Evolutionary conservation across 305 asterid genomes (phyloP), one percentile per base, ranked within the genome.

Genomic region (Stenogyne calaminthoides): DNA sequence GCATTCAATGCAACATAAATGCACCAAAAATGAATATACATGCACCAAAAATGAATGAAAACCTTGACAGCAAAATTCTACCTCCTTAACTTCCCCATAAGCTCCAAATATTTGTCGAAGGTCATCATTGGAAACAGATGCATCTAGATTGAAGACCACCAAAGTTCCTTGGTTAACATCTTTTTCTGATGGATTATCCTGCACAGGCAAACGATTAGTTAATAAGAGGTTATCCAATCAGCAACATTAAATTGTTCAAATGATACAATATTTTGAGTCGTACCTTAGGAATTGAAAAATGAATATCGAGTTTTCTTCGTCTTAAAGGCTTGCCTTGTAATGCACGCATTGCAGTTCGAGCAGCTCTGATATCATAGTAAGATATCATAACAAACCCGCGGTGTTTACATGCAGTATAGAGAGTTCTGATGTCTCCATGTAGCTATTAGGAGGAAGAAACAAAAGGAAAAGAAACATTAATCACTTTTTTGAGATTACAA

Each of bases 331-430:
- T 95, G 86, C 89, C 84, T 76, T 95, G 99, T 52, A 95, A 83
- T 70, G 90, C 78, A 3, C 96, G 98, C 98, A 95, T 90, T 57
- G 99, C 99, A 57, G 78, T 85, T 83, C 98, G 90, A 76, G 99
- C 97, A 77, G 97, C 93, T 76, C 99, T 86, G 75, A 95, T 95
- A 80, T 95, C 99, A 79, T 95, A 95, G 88, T 95, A 95, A 49
- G 99, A 92, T 80, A 95, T 89, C 99, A 95, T 95, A 86, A 95
- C 99, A 71, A 95, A 95, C 47, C 99, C 99, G 79, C 99, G 84
- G 83, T 95, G 97, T 86, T 92, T 95, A 77, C 99, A 95, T 27
- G 97, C 88, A 47, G 98, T 95, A 67, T 95, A 95, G 56, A 92
- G 80, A 75, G 95, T 90, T 83, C 99, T 87, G 87, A 95, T 90